Evolutionary conservation across 306 rosid genomes (phyloP).

Genomic region (Morella rubra): DNA sequence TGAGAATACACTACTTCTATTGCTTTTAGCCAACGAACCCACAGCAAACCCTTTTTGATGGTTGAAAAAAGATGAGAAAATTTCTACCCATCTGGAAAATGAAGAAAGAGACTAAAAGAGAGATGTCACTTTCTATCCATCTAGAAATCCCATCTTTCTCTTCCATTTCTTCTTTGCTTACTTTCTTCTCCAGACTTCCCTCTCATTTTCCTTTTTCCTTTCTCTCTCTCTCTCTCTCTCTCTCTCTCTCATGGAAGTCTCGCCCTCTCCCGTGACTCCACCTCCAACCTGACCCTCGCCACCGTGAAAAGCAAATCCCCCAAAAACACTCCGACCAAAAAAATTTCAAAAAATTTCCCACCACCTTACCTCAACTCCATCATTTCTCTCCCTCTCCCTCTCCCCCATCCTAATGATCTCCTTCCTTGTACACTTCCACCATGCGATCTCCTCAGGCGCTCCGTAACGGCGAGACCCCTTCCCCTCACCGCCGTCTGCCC

Average conservation of each 20-base stretch:
- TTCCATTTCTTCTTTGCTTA: neutral
- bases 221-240: neutral
- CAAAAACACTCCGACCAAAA: slow-evolving; percentile 4
- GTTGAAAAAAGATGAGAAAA: no score
- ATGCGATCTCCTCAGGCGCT: slow-evolving; percentile 75
- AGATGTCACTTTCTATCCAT: neutral
- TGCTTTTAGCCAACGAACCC: no score
- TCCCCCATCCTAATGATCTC: neutral
- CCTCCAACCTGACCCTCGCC: neutral
- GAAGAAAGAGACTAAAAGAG: neutral
- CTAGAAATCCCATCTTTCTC: neutral
- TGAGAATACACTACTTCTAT: no score
- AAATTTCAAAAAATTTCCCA: slow-evolving; percentile 2
- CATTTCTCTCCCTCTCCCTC: neutral
- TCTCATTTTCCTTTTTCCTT: slow-evolving; percentile 22
- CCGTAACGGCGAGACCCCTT: slow-evolving; percentile 54
- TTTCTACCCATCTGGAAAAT: no score
- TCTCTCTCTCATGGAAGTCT: slow-evolving; percentile 34
- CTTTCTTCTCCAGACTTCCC: slow-evolving; percentile 24
- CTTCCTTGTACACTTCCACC: neutral
- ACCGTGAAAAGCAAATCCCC: neutral
- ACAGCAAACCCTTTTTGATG: no score
- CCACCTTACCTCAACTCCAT: slow-evolving; percentile 2
- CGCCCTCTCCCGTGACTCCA: slow-evolving; percentile 43
- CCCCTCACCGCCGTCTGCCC: slow-evolving; percentile 35